Conservation (phyloP, 2,329 filamentous ascomycete genomes). For the Fusarium agapanthi region DNA sequence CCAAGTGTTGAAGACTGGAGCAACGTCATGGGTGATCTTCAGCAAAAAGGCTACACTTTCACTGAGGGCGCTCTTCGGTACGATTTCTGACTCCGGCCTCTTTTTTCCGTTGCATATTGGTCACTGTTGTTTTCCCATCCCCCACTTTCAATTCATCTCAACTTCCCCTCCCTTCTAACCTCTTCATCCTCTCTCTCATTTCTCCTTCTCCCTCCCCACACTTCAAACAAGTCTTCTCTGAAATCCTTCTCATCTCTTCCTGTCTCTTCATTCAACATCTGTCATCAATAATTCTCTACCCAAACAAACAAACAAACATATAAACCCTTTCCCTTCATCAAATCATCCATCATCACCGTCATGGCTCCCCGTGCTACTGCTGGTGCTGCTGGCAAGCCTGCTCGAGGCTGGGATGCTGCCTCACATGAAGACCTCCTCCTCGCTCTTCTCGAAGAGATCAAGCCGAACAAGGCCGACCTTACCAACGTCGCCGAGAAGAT, state of each 20-base stretch:
- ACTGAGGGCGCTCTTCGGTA: slow-evolving; percentile 54
- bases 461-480: slow-evolving; percentile 48
- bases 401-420: slow-evolving; percentile 48
- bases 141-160: not conserved
- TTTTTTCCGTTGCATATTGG: not conserved
- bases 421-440: slow-evolving; percentile 53
- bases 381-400: slow-evolving; percentile 34
- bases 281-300: not conserved
- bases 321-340: not conserved
- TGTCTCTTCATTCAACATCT: not conserved
- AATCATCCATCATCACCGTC: not conserved
- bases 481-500: slow-evolving; percentile 45
- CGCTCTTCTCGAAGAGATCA: slow-evolving; percentile 48
- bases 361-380: slow-evolving; percentile 21
- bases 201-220: not conserved
- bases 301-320: not conserved
- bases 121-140: not conserved
- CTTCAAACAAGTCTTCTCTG: not conserved
- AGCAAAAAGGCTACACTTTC: slow-evolving; percentile 51
- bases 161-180: not conserved
- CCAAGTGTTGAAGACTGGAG: slow-evolving; percentile 45
- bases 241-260: not conserved
- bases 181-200: not conserved
- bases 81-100: slow-evolving; percentile 3
- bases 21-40: slow-evolving; percentile 51